phyloP scores from a whole-genome alignment of 306 rosid genomes.

The Glycine latifolia region DNA sequence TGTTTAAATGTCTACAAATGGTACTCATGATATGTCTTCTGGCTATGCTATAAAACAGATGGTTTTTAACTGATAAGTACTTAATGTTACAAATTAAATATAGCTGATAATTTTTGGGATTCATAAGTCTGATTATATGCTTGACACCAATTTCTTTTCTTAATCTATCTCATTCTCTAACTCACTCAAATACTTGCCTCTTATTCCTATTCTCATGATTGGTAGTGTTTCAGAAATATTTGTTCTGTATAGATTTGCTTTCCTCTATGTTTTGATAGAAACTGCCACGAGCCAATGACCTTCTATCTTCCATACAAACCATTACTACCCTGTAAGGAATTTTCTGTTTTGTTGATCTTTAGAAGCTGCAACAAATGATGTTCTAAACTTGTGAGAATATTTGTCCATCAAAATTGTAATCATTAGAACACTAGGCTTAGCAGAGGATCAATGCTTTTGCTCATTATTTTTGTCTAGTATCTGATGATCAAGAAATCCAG shows the following conservation, averaged over 20 bases:
- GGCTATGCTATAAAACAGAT: slow-evolving; percentile 16
- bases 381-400: background rate
- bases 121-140: slow-evolving; percentile 1
- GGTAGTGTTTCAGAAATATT: background rate
- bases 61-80: background rate
- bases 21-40: background rate
- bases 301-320: slow-evolving; percentile 14
- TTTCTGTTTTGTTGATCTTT: background rate
- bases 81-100: background rate
- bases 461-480: slow-evolving; percentile 7
- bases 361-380: slow-evolving; percentile 18
- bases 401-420: slow-evolving; percentile 5
- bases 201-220: background rate
- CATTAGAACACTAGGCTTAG: background rate
- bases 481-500: slow-evolving; percentile 16
- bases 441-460: background rate
- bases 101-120: background rate
- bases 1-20: background rate
- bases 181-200: background rate
- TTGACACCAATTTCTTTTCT: slow-evolving; percentile 1
- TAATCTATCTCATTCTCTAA: background rate
- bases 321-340: background rate
- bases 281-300: background rate
- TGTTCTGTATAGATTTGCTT: slow-evolving; percentile 2
- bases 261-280: too few species aligned